Evolutionary conservation across 1,284 basidiomycete species (phyloP), one percentile per base, ranked within the genome.

Genomic region (Trichosporon inkin): DNA sequence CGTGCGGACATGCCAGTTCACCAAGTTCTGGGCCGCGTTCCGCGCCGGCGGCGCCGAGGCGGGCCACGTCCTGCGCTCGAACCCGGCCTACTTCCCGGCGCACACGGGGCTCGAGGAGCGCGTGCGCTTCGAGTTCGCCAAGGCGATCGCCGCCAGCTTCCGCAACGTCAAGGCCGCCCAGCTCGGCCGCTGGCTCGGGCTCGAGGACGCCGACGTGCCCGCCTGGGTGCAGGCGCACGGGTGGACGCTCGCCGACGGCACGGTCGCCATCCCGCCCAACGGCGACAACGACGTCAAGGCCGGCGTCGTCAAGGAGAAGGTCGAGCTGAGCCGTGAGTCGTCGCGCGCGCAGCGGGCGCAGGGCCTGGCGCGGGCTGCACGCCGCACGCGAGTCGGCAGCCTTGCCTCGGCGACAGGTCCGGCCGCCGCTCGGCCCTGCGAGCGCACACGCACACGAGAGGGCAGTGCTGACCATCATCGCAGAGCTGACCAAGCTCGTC

Each of bases 241-340:
- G 19, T 97, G 93, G 94, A 80, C 80, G 41, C 67, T 87, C 36
- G 85, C 92, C 68, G 78, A 82, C 6, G 85, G 84, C 16, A 83
- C 86, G 11, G 84, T 92, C 52, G 80, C 78, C 24, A 82, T 96
- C 58, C 92, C 92, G 39, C 83, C 86, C 54, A 94, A 93, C 77
- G 88, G 88, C n/a, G 90, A 94, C 78, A 97, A 96, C 79, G 89
- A 92, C 72, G 91, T 96, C 71, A 90, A 92, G 77, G 90, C 92
- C 0, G 90, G 90, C n/a, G 85, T 95, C 40, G 89, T 95, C 47
- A 89, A 91, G 78, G 93, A 96, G 81, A 87, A 84, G 68, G 89
- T 96, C 66, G 88, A 88, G 76, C 81, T 96, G 60, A 86, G 87
- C 67, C 93, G 92, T 94, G 79, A 76, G 90, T 85, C 40, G 20